Percentiles rank a stretch among this genome's conserved stretches.
phyloP scores from a whole-genome alignment of 2,329 filamentous ascomycete species.

The Didymella lethalis region DNA sequence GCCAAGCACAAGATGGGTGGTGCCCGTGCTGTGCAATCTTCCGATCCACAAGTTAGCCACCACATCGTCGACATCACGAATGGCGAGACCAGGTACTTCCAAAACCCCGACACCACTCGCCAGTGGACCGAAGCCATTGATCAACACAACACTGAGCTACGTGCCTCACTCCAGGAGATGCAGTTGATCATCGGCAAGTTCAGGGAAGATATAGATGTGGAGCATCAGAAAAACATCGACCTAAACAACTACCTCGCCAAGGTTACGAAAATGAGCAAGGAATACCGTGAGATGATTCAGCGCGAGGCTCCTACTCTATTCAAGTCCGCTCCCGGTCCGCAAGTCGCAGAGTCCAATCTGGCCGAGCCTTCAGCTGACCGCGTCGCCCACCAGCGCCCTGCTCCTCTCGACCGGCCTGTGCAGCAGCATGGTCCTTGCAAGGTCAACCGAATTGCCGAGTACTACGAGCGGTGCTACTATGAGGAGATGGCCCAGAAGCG shows the following conservation, averaged over 20 bases:
- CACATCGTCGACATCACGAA: neutral
- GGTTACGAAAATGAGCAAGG: neutral
- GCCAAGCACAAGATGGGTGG: neutral
- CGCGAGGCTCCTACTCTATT: neutral
- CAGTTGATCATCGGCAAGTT: neutral
- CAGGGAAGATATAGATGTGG: neutral
- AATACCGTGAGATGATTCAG: neutral
- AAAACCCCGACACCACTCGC: constrained; percentile 1
- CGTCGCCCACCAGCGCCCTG: neutral
- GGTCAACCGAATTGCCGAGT: neutral
- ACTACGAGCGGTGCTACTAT: neutral
- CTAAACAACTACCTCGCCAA: neutral
- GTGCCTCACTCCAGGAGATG: neutral
- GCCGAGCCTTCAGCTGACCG: neutral
- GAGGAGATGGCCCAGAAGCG: neutral
- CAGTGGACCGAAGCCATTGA: constrained; percentile 1
- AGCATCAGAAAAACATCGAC: neutral
- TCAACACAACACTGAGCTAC: neutral
- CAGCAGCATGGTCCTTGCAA: neutral
- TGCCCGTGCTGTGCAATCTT: neutral
- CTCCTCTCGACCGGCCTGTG: neutral
- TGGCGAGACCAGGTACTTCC: constrained; percentile 4
- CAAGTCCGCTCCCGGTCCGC: neutral
- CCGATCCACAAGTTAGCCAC: neutral
- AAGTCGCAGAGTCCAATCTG: neutral